Evolutionary conservation across 2,329 filamentous ascomycete species (phyloP).

Genomic region (Colletotrichum sp.): DNA sequence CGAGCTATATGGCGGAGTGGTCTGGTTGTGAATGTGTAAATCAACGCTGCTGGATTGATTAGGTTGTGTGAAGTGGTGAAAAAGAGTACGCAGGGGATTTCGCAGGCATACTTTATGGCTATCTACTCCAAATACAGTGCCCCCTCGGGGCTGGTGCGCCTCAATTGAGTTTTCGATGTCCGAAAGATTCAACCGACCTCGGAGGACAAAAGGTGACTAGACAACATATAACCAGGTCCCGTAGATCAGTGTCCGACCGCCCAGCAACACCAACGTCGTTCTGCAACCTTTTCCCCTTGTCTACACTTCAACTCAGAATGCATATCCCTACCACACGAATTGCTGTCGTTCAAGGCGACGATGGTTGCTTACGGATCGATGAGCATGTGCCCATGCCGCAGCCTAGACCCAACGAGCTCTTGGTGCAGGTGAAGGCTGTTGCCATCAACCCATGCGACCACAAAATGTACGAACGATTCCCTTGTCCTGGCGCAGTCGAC

Average conservation of each 20-base stretch:
- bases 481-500: conserved; percentile 23
- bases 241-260: background rate
- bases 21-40: background rate
- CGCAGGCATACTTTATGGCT: background rate
- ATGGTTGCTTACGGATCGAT: background rate
- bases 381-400: background rate
- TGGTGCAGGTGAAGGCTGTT: conserved; percentile 23
- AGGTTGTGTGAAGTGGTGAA: background rate
- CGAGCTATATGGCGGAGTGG: accelerated
- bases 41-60: background rate
- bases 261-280: background rate
- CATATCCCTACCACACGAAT: background rate
- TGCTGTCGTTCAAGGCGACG: background rate
- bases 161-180: background rate
- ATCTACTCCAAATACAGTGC: background rate
- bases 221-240: background rate
- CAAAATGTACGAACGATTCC: conserved; percentile 30
- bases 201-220: background rate
- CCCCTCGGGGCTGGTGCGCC: background rate
- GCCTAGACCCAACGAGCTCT: background rate
- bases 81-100: background rate
- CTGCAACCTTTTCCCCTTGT: background rate
- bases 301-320: background rate
- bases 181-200: background rate
- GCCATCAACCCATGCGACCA: conserved; percentile 34